Evolutionary conservation across 1,284 basidiomycete species (phyloP), one percentile per base, ranked within the genome.

Genomic region (Cryptococcus sp.): DNA sequence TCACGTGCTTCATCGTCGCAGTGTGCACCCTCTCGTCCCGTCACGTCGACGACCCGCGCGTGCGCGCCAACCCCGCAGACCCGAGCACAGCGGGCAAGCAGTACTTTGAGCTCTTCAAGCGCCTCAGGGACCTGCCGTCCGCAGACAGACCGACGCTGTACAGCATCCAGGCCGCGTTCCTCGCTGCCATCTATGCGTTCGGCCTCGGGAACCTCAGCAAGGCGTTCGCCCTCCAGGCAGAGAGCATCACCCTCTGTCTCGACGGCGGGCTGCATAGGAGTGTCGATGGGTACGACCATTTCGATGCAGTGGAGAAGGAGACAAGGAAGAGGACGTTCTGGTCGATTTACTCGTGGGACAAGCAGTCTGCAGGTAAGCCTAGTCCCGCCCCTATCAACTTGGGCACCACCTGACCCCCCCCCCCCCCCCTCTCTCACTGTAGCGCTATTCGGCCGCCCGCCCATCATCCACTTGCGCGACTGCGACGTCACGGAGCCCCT

Each of bases 321-420:
- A 85, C 91, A 18, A 83, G 91, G 55, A 91, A 91, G 75, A 84
- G 91, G 61, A 93, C 91, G 0, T 94, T 93, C 76, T 94, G 90
- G 90, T 89, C 88, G 59, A 89, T 93, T 23, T 94, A 93, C 75
- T 82, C 90, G 44, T 93, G 91, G 91, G 91, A 93, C 75, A 93
- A 93, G 76, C 90, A 91, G 68, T 75, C 73, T 7, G 75, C 75
- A 2, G 62, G 64, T 67, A 37, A 61, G 64, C 59, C 12, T 18
- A 9, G 6, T 44, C 49, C 15, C 36, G 8, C 15, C 9, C 9
- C 12, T 18, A 12, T 44, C 38, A 15, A 54, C n/a, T 54, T 89
- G 87, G 43, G 36, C 33, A 20, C 44, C 13, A 18, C 3, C 13
- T 24, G 5, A 24, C 18, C n/a, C n/a, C n/a, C n/a, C n/a, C n/a